phyloP scores from a whole-genome alignment of 2,329 filamentous ascomycete genomes.

The Corniculantispora saksenae region DNA sequence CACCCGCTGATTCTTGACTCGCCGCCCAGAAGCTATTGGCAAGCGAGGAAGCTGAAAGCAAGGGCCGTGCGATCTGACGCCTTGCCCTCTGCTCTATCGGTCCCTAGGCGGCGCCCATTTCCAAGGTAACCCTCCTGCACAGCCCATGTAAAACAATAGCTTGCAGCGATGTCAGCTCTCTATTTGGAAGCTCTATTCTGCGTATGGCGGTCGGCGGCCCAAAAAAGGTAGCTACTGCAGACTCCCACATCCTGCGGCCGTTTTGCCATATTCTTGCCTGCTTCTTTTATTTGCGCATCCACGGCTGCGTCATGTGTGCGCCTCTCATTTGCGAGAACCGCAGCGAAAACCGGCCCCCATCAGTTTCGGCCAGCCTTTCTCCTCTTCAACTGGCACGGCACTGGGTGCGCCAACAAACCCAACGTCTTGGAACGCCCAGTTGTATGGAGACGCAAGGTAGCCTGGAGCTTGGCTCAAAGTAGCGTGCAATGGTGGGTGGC shows the following conservation, averaged over 20 bases:
- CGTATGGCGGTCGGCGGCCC: not conserved
- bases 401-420: not conserved
- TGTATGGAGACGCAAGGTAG: slow-evolving; percentile 1
- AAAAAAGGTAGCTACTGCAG: not conserved
- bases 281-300: not conserved
- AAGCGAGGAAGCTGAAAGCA: slow-evolving; percentile 12
- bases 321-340: slow-evolving; percentile 18
- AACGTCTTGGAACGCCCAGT: not conserved
- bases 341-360: not conserved
- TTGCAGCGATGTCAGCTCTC: slow-evolving; percentile 1
- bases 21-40: not conserved
- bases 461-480: not conserved
- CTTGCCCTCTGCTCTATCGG: not conserved
- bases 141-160: not conserved
- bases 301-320: not conserved
- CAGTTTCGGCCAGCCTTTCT: not conserved
- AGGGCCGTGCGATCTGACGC: slow-evolving; percentile 12
- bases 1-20: slow-evolving; percentile 5
- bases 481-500: not conserved
- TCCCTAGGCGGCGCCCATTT: not conserved
- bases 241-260: no score
- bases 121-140: slow-evolving; percentile 4
- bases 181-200: not conserved
- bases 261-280: not conserved
- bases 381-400: not conserved